Evolutionary conservation across 2,329 filamentous ascomycete species (phyloP).

Genomic region (Cadophora malorum): DNA sequence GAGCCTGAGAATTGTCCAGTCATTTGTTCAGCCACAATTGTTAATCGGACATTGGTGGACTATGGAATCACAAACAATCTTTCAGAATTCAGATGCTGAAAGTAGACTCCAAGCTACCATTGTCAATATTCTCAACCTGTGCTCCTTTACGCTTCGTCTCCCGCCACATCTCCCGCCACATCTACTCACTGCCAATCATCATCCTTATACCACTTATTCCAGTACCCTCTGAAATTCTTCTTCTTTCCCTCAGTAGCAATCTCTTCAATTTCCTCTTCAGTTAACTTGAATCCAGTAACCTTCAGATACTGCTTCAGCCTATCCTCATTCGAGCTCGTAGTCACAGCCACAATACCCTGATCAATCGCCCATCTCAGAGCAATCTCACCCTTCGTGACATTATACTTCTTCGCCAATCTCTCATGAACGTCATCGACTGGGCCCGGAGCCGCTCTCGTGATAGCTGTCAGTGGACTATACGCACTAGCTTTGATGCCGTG

Average conservation of each 20-base stretch:
- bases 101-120: too few species aligned
- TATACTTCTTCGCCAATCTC: constrained; percentile 62
- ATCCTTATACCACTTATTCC: constrained; percentile 57
- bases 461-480: constrained; percentile 62
- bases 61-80: too few species aligned
- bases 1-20: too few species aligned
- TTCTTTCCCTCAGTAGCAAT: constrained; percentile 61
- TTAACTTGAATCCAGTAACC: constrained; percentile 62
- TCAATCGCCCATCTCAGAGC: constrained; percentile 65
- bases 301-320: constrained; percentile 62
- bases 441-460: constrained; percentile 56
- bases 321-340: constrained; percentile 64
- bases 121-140: too few species aligned
- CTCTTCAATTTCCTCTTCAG: constrained; percentile 61
- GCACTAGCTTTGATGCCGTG: constrained; percentile 62
- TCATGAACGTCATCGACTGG: constrained; percentile 60
- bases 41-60: too few species aligned
- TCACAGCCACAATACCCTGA: constrained; percentile 63
- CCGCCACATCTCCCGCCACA: too few species aligned
- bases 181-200: constrained; percentile 54
- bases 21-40: too few species aligned
- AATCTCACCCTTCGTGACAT: constrained; percentile 60
- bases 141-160: too few species aligned
- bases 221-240: constrained; percentile 69
- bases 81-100: too few species aligned